phyloP scores from a whole-genome alignment of 345 rosid species.

The Excoecaria agallocha region DNA sequence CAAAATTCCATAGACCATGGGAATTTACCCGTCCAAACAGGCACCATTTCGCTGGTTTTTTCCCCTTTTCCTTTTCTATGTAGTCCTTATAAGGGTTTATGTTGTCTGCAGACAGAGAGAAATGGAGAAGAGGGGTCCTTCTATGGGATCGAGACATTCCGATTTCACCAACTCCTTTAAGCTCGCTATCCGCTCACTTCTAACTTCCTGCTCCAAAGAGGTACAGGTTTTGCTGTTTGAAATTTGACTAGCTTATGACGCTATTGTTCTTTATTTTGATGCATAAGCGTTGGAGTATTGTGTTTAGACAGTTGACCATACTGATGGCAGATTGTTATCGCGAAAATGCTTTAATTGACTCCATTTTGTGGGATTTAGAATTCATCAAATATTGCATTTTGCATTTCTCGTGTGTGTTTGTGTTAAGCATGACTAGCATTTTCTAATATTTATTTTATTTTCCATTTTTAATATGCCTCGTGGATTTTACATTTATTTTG shows the following conservation, averaged over 20 bases:
- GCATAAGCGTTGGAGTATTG: background rate
- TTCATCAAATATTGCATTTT: background rate
- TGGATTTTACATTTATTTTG: background rate
- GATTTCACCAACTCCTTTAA: constrained; percentile 54
- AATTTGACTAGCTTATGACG: background rate
- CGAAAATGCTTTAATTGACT: background rate
- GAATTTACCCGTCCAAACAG: too few relatives aligned
- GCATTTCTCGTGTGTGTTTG: background rate
- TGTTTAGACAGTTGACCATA: background rate
- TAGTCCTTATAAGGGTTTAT: background rate
- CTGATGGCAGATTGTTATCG: background rate
- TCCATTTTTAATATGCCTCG: background rate
- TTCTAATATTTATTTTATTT: background rate
- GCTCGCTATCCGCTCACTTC: constrained; percentile 54
- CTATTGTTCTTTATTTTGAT: too few relatives aligned
- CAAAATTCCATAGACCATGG: background rate
- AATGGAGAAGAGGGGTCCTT: background rate
- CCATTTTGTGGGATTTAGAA: background rate
- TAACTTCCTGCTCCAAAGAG: constrained; percentile 56
- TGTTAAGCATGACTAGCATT: background rate
- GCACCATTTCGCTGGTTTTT: background rate
- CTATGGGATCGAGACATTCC: constrained; percentile 36
- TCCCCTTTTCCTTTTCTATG: background rate
- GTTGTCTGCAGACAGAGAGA: constrained; percentile 5
- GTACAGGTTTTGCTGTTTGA: constrained; percentile 18